These are phyloP conservation scores for Dianthus caryophyllus DNA, from an alignment of 148 eudicot genomes.

Conservation along the genomic window DNA sequence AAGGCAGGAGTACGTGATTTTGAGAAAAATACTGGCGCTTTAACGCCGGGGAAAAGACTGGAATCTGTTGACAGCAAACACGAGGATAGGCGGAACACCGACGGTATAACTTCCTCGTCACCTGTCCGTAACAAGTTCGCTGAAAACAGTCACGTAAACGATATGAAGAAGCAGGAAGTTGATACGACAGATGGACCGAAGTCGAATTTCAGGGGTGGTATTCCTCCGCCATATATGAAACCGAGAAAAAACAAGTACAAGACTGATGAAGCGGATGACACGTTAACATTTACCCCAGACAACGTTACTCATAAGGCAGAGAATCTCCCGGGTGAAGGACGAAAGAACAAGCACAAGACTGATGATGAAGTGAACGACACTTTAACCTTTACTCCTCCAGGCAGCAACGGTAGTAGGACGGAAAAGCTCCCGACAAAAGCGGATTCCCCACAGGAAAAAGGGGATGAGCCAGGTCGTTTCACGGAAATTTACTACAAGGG, in stretches of 20 bases:
- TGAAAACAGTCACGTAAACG: constrained; percentile 25
- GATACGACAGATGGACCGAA: constrained; percentile 43
- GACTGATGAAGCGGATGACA: constrained; percentile 27
- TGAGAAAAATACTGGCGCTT: constrained; percentile 31
- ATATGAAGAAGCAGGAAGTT: constrained; percentile 28
- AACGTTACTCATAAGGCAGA: constrained; percentile 31
- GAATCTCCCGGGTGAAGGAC: constrained; percentile 9
- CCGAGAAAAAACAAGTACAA: constrained; percentile 38
- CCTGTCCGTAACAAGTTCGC: constrained; percentile 16
- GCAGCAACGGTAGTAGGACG: constrained; percentile 26
- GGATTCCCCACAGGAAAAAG: constrained; percentile 19
- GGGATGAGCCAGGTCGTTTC: constrained; percentile 22
- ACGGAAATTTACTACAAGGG: constrained; percentile 45
- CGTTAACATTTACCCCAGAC: constrained; percentile 25
- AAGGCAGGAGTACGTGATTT: constrained; percentile 23
- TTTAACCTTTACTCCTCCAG: constrained; percentile 24
- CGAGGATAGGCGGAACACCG: constrained; percentile 20
- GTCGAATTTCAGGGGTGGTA: constrained; percentile 31
- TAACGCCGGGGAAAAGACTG: constrained; percentile 30
- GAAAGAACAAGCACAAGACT: constrained; percentile 11
- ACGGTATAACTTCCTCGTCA: constrained; percentile 28
- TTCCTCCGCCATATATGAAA: constrained; percentile 79
- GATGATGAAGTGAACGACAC: constrained; percentile 26
- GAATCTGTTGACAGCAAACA: constrained; percentile 29
- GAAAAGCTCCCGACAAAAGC: constrained; percentile 28